A percentile compares a stretch with the other conserved stretches of the same genome.
Conservation (phyloP, 495 filamentous ascomycete species). For the Hypoxylon subgilvum region DNA sequence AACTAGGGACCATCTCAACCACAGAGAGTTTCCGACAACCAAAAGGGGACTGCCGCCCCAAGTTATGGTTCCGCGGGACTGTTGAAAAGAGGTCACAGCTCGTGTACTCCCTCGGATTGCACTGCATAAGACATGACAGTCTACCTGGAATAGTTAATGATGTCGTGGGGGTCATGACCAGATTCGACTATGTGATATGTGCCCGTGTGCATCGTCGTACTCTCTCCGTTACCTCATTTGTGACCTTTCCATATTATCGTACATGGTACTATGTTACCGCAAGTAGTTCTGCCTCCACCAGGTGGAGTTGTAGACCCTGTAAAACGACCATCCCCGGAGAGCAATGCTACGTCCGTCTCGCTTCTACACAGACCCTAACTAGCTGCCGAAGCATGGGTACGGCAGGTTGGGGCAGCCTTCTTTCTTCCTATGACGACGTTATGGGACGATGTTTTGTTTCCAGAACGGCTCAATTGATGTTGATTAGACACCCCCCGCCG, state of each 20-base stretch:
- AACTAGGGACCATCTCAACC: too few relatives aligned
- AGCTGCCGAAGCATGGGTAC: constrained; percentile 28
- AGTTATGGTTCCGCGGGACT: constrained; percentile 21
- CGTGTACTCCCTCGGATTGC: constrained; percentile 8
- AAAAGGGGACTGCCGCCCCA: constrained; percentile 15
- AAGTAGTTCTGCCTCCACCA: neutral
- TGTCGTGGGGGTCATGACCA: constrained; percentile 32
- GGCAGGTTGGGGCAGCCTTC: constrained; percentile 25
- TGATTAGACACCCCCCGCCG: constrained; percentile 7
- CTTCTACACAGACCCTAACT: constrained; percentile 8
- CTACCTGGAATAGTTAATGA: constrained; percentile 23
- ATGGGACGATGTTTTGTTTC: constrained; percentile 32
- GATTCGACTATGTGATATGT: neutral
- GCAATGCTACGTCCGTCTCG: constrained; percentile 20
- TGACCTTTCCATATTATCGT: constrained; percentile 3
- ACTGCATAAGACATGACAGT: neutral
- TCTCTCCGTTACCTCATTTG: constrained; percentile 1
- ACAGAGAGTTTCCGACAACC: constrained; percentile 23
- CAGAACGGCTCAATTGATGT: constrained; percentile 27
- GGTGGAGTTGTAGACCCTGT: constrained; percentile 23
- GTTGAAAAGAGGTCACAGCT: constrained; percentile 8
- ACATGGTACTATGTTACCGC: too few relatives aligned
- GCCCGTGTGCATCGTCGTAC: constrained; percentile 2
- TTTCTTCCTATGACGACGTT: constrained; percentile 39
- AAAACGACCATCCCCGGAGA: constrained; percentile 15